Conservation (phyloP, 2,329 filamentous ascomycete genomes). For the Aspergillus uvarum region DNA sequence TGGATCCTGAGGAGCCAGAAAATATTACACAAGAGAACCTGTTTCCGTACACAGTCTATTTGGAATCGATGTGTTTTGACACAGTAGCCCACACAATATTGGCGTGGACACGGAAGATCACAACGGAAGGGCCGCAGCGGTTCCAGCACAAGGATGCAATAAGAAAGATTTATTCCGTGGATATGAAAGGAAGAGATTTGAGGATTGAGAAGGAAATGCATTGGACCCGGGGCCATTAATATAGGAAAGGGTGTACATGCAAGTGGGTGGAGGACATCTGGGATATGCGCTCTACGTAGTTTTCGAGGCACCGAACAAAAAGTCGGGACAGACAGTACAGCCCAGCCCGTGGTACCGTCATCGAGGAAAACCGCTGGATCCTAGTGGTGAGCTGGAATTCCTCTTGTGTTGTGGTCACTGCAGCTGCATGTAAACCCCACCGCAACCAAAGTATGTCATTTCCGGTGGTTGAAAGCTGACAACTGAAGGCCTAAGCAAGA, state of each 20-base stretch:
- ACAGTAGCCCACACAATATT: background rate
- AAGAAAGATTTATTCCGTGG: background rate
- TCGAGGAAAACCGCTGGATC: constrained; percentile 14
- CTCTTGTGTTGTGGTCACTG: background rate
- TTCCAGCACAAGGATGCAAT: background rate
- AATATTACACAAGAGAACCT: background rate
- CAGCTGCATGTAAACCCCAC: constrained; percentile 7
- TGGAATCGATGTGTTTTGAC: background rate
- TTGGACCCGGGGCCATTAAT: constrained; percentile 13
- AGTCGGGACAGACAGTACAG: constrained; percentile 1
- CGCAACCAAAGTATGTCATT: constrained; percentile 6
- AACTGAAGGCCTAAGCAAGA: background rate
- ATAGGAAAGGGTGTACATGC: constrained; percentile 9
- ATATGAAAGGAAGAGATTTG: background rate
- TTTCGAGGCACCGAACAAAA: background rate
- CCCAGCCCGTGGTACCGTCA: constrained; percentile 21
- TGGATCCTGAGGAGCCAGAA: background rate
- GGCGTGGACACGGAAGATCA: constrained; percentile 1
- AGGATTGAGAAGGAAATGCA: background rate
- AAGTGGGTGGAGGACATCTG: constrained; percentile 6
- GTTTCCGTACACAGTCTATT: background rate
- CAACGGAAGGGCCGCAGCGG: background rate
- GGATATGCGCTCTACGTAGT: constrained; percentile 2
- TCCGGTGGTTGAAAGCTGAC: background rate
- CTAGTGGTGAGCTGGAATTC: constrained; percentile 2